These are phyloP conservation scores for Tricholoma sp. DNA, from an alignment of 768 basidiomycete genomes.

Conservation along the genomic window DNA sequence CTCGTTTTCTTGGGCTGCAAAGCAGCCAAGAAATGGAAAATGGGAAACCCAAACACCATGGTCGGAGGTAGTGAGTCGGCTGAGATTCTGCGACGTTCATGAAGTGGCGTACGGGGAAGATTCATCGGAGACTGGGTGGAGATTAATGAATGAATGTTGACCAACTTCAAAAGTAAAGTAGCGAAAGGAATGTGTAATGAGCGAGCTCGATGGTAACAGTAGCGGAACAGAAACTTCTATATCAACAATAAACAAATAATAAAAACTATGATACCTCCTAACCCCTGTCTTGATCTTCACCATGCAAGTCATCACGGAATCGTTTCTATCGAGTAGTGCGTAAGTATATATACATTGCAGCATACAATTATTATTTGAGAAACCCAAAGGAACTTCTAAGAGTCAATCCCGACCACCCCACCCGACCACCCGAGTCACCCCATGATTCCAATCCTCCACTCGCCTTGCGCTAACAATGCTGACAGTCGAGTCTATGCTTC, in stretches of 20 bases:
- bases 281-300: no score
- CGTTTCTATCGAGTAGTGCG: no score
- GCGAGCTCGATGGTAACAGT: constrained; percentile 4
- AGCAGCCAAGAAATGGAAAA: constrained; percentile 24
- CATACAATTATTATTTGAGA: no score
- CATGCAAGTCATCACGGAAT: no score
- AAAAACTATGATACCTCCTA: no score
- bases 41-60: constrained; percentile 14
- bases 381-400: background rate
- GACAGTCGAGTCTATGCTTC: constrained; percentile 52
- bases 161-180: background rate
- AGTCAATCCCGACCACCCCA: constrained; percentile 12
- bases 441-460: constrained; percentile 54
- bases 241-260: no score
- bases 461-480: constrained; percentile 45
- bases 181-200: constrained; percentile 3
- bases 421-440: constrained; percentile 30
- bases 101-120: constrained; percentile 28
- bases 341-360: no score
- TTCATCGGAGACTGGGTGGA: constrained; percentile 15
- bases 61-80: constrained; percentile 8
- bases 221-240: background rate
- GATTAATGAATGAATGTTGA: constrained; percentile 1
- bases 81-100: constrained; percentile 21
- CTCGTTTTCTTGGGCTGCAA: constrained; percentile 42